Base-by-base conservation (phyloP, 208 protist species). In the Wallacemonas sp. region DNA sequence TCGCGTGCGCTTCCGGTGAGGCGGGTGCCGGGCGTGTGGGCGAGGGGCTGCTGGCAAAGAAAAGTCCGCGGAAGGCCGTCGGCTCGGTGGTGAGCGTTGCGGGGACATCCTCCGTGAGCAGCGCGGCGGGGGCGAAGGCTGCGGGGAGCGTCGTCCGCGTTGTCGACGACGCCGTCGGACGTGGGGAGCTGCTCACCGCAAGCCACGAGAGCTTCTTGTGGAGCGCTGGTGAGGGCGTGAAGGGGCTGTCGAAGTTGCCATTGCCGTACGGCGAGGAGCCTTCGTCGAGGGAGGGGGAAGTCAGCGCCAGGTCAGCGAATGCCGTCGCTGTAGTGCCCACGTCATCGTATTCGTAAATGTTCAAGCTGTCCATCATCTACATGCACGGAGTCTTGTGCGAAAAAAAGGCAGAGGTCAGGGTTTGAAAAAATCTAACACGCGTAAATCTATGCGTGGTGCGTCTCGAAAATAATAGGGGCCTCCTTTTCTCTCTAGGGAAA, bases 331-430 rank as follows among this genome's bases (percentile, higher is more conserved):
- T 32, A 8, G 22, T 31, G 4, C 23, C 22, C 1, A 55, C 16
- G 14, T 59, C 52, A 20, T 59, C 52, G 52, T 59, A 59, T 29
- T 59, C 52, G n/a, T 59, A 59, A 23, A 59, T 41, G 52, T 59
- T 41, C n/a, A 59, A 29, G 20, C 26, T 33, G 52, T 59, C 52
- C 52, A 59, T 59, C 0, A n/a, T n/a, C 42, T 36, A n/a, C n/a
- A n/a, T n/a, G n/a, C n/a, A n/a, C n/a, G n/a, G n/a, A n/a, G n/a
- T n/a, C n/a, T n/a, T n/a, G n/a, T n/a, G n/a, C n/a, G n/a, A n/a
- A n/a, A n/a, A n/a, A n/a, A n/a, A n/a, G n/a, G n/a, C n/a, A n/a
- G n/a, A n/a, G n/a, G n/a, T n/a, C n/a, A n/a, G n/a, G n/a, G n/a
- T n/a, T n/a, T n/a, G n/a, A n/a, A n/a, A n/a, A n/a, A n/a, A n/a